phyloP scores from a whole-genome alignment of 768 basidiomycete species.

The Leccinum sublutescens region DNA sequence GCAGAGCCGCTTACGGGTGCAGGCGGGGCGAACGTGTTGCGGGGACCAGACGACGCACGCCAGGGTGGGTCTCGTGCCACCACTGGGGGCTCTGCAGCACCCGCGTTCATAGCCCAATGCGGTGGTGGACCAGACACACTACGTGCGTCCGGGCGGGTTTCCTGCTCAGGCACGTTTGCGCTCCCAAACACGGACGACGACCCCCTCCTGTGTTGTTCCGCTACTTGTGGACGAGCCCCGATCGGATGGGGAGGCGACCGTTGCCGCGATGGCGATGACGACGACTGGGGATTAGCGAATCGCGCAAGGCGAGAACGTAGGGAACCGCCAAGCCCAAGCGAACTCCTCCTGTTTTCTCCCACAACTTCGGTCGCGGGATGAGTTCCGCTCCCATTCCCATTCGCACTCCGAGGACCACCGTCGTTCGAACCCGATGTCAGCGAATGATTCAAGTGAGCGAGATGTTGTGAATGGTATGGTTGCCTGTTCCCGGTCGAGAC shows the following conservation, averaged over 20 bases:
- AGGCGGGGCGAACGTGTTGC: conserved; percentile 5
- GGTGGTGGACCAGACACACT: neutral
- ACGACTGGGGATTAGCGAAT: conserved; percentile 18
- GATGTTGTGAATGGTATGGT: conserved; percentile 9
- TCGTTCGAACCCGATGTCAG: neutral
- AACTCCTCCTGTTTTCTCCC: conserved; percentile 18
- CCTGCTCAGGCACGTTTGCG: conserved; percentile 9
- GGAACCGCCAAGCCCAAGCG: conserved; percentile 24
- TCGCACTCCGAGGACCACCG: conserved; percentile 4
- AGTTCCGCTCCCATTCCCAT: neutral
- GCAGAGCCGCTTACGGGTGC: neutral
- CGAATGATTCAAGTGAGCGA: conserved; percentile 3
- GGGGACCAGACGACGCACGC: conserved; percentile 22
- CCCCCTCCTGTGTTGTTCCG: conserved; percentile 14
- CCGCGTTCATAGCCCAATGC: conserved; percentile 12
- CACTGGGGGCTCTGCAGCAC: conserved; percentile 2
- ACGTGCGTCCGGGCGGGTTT: conserved; percentile 9
- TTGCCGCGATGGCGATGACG: conserved; percentile 13
- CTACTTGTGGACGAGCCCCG: conserved; percentile 25
- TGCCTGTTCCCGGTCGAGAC: conserved; percentile 5
- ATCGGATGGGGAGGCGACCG: conserved; percentile 25
- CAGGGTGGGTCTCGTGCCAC: conserved; percentile 20
- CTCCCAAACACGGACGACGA: conserved; percentile 7
- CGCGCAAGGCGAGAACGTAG: conserved; percentile 29
- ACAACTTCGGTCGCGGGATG: conserved; percentile 9